A percentile compares a stretch with the other conserved stretches of the same genome.
These are phyloP conservation scores for Acacia confusa DNA, from an alignment of 306 rosid genomes.

Conservation along the genomic window DNA sequence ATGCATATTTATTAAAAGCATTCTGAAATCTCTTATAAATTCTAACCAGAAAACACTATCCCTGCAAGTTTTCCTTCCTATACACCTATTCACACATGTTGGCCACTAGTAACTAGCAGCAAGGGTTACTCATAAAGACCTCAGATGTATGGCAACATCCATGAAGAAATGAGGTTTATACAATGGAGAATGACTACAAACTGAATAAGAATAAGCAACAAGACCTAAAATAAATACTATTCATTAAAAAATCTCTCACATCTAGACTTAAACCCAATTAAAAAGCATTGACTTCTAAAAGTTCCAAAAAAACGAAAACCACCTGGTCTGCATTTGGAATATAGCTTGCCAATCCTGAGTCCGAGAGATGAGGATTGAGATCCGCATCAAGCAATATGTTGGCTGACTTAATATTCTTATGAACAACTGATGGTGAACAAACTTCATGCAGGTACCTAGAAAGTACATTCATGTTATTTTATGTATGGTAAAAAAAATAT, in stretches of 20 bases:
- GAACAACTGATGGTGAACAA: slow-evolving; percentile 93
- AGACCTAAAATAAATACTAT: not conserved
- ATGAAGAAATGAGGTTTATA: not conserved
- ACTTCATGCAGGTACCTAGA: slow-evolving; percentile 94
- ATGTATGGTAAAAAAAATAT: not conserved
- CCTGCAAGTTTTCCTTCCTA: not conserved
- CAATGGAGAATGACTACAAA: slow-evolving; percentile 1
- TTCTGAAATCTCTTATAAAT: not conserved
- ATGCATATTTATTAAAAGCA: slow-evolving; percentile 8
- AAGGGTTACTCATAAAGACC: not conserved
- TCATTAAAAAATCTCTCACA: not conserved
- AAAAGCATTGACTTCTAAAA: not conserved
- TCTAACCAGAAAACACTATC: too few relatives aligned
- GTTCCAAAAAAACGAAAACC: slow-evolving; percentile 16
- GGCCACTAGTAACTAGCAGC: not conserved
- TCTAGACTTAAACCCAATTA: not conserved
- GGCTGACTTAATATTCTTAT: slow-evolving; percentile 82
- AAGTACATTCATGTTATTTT: slow-evolving; percentile 30
- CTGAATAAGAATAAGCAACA: slow-evolving; percentile 5
- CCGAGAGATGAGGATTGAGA: slow-evolving; percentile 92
- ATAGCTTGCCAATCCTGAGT: slow-evolving; percentile 75
- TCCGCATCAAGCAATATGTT: slow-evolving; percentile 87
- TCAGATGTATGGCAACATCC: not conserved
- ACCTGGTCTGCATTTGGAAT: slow-evolving; percentile 79
- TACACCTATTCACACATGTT: not conserved